Conservation (phyloP, 371 early-diverging fungal genomes). For the Mucor lusitanicus region DNA sequence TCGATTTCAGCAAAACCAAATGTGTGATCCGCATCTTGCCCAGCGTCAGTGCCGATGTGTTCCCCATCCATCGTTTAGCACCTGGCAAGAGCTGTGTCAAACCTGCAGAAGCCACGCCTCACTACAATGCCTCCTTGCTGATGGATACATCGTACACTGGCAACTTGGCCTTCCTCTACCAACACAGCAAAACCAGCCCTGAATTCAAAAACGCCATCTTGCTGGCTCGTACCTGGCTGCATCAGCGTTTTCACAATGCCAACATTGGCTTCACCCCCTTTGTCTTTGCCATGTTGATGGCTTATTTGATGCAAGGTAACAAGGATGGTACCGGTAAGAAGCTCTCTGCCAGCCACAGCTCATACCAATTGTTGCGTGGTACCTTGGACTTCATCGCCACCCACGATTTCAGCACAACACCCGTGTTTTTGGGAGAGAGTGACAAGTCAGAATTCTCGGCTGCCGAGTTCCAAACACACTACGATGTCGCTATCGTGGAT, state of each 20-base stretch:
- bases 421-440: constrained; percentile 69
- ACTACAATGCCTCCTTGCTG: constrained; percentile 86
- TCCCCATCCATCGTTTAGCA: constrained; percentile 73
- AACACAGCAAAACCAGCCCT: constrained; percentile 67
- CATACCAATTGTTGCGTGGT: constrained; percentile 85
- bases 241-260: constrained; percentile 68
- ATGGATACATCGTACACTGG: constrained; percentile 73
- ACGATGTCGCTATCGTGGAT: constrained; percentile 85
- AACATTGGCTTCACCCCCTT: constrained; percentile 70
- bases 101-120: constrained; percentile 75
- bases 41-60: constrained; percentile 58
- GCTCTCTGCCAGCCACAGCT: constrained; percentile 73
- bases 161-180: constrained; percentile 80
- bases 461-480: constrained; percentile 59
- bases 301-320: constrained; percentile 76
- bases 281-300: constrained; percentile 83
- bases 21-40: constrained; percentile 85
- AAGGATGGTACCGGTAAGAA: constrained; percentile 59
- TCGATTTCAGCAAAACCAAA: constrained; percentile 60
- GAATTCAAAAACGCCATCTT: constrained; percentile 81
- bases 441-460: constrained; percentile 56
- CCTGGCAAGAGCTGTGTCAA: constrained; percentile 88
- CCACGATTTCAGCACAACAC: constrained; percentile 73
- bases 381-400: constrained; percentile 81
- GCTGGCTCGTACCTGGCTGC: constrained; percentile 83